Base-by-base conservation (phyloP, 257 asterid genomes). In the Solanum tarapatanum region DNA sequence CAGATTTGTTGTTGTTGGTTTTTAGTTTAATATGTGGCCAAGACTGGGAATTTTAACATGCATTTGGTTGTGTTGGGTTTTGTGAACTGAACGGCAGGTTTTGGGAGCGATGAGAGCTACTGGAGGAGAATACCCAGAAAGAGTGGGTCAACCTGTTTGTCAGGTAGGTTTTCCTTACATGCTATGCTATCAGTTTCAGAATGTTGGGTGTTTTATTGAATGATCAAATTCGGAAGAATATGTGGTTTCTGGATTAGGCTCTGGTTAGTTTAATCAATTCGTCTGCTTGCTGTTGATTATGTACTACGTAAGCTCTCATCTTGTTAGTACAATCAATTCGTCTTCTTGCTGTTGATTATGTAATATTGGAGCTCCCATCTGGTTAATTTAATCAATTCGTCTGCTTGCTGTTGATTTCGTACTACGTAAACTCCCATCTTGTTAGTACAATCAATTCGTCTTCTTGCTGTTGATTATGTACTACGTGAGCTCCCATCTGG, bases 81-180 rank as follows among this genome's bases (percentile, higher is more conserved):
- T 77, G 11, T 82, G 85, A 45, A 85, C 84, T 86, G 87, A 86
- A 87, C 82, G 83, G 45, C 86, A 96, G 98, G 95, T 94, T 75
- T 88, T 92, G 92, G 94, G 98, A 90, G 92, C 93, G 88, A 91
- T 94, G 89, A 89, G 97, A 91, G 91, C 93, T 26, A 87, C 90
- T 45, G 96, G 94, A 84, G 94, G 93, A 23, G 97, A 95, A 85
- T 93, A 93, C 88, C 98, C 99, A 1, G 98, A 96, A 88, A 95
- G 98, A 68, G 69, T 62, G 84, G 98, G 96, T 39, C 96, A 96
- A 89, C 98, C 98, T 21, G 91, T 94, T 73, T 96, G 99, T 88
- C 98, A 93, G 98, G 99, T 96, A 92, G 76, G 36, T 72, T 80
- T 68, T 70, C 55, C 37, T 30, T 87, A 19, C 80, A 39, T 83